Base-by-base conservation (phyloP, 176 grass and related monocot species). In the Cenchrus americanus region DNA sequence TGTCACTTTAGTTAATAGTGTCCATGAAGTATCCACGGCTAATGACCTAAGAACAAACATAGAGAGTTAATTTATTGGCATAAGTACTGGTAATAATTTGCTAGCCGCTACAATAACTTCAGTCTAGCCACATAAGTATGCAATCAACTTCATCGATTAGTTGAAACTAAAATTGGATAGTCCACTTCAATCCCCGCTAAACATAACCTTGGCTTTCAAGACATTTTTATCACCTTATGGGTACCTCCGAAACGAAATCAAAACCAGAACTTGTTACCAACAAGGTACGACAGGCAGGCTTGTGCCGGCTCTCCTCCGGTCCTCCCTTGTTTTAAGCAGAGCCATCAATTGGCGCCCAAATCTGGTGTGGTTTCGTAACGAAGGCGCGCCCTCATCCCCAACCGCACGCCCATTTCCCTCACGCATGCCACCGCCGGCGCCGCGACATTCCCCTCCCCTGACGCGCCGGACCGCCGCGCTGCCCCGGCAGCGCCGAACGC, bases 291-390 rank as follows among this genome's bases (percentile, higher is more conserved):
- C 11, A 63, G 69, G 47, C 82, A 68, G 69, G 13, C 0, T 37
- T 12, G 11, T 59, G 54, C 7, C 8, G n/a, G 11, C 11, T 50
- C 48, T 83, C 80, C 27, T 30, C 27, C 27, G 2, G 27, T 30
- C 27, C n/a, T n/a, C n/a, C n/a, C 86, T 88, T 15, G 50, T 72
- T 88, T 83, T 66, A 23, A 72, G 80, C 74, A 48, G 10, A 57
- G 48, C 86, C 86, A 65, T 54, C 26, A 13, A 74, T 78, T 71
- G 10, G 30, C 69, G 41, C 75, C 60, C 17, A 61, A 60, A n/a
- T 32, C 55, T 12, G 8, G 74, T 22, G 26, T 70, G 34, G 68
- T 59, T 49, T 62, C 44, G 67, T 3, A 73, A 41, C 80, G 27
- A 80, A 74, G 76, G 76, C 75, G 41, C 37, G 6, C 69, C 54